A percentile compares a stretch with the other conserved stretches of the same genome.
Evolutionary conservation across 805 yeast genomes (phyloP).

Genomic region (Lipomyces sp.): DNA sequence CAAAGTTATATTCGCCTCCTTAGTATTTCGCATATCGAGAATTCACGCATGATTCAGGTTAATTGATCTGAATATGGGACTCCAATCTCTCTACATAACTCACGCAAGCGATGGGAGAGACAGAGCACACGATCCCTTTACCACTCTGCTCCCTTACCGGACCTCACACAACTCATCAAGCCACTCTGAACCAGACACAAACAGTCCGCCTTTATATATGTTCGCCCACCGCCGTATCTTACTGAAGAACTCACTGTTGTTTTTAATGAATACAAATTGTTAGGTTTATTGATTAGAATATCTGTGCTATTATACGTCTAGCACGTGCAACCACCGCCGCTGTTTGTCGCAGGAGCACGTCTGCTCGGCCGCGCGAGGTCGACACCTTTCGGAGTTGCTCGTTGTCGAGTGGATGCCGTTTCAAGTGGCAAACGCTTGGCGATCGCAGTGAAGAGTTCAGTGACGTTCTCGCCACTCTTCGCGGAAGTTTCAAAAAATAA

Average conservation of each 20-base stretch:
- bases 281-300: background rate
- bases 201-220: too few relatives aligned
- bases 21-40: too few relatives aligned
- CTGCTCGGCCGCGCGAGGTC: slow-evolving; percentile 33
- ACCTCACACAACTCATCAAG: too few relatives aligned
- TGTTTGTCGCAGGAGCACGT: slow-evolving; percentile 28
- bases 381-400: slow-evolving; percentile 38
- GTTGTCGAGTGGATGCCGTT: slow-evolving; percentile 31
- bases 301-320: slow-evolving; percentile 16
- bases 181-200: too few relatives aligned
- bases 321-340: slow-evolving; percentile 40
- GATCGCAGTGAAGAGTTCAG: slow-evolving; percentile 45
- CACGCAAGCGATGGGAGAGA: too few relatives aligned
- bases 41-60: too few relatives aligned
- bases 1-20: too few relatives aligned
- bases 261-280: background rate
- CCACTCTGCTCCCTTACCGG: too few relatives aligned
- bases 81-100: too few relatives aligned
- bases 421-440: slow-evolving; percentile 50
- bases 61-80: too few relatives aligned
- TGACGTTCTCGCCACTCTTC: slow-evolving; percentile 63
- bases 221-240: background rate
- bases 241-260: background rate
- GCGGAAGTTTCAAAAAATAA: slow-evolving; percentile 64
- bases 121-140: too few relatives aligned